phyloP scores from a whole-genome alignment of 345 rosid genomes.

The Aquilaria yunnanensis region DNA sequence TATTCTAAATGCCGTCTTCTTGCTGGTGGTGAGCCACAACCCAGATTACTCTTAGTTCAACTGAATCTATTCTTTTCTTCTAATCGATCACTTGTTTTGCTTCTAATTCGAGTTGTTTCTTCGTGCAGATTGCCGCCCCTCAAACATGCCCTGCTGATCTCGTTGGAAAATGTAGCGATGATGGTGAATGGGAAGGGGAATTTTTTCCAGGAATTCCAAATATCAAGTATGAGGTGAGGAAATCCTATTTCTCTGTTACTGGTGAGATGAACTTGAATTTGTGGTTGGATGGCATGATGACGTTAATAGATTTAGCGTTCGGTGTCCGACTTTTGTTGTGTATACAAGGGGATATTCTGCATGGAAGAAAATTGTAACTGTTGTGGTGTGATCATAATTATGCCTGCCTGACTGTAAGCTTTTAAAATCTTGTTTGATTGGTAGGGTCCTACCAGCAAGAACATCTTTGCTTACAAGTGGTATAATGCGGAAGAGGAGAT shows the following conservation, averaged over 20 bases:
- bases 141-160: conserved; percentile 78
- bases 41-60: no score
- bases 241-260: background rate
- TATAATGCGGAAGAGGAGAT: conserved; percentile 84
- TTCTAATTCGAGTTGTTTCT: conserved; percentile 8
- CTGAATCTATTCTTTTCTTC: no score
- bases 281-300: background rate
- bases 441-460: conserved; percentile 78
- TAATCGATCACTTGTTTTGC: no score
- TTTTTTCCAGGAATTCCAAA: conserved; percentile 78
- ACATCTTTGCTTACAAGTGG: conserved; percentile 81
- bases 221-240: conserved; percentile 76
- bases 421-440: background rate
- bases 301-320: no score
- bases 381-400: background rate
- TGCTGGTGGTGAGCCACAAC: conserved; percentile 29
- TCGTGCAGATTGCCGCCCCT: conserved; percentile 47
- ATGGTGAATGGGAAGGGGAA: conserved; percentile 83
- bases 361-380: background rate
- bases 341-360: conserved; percentile 3
- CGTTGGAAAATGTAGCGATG: conserved; percentile 43
- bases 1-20: conserved; percentile 23
- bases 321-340: no score
- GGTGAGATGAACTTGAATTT: background rate
- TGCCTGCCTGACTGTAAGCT: background rate